Conservation (phyloP, 2,329 filamentous ascomycete genomes). For the Cladosporium sp. region DNA sequence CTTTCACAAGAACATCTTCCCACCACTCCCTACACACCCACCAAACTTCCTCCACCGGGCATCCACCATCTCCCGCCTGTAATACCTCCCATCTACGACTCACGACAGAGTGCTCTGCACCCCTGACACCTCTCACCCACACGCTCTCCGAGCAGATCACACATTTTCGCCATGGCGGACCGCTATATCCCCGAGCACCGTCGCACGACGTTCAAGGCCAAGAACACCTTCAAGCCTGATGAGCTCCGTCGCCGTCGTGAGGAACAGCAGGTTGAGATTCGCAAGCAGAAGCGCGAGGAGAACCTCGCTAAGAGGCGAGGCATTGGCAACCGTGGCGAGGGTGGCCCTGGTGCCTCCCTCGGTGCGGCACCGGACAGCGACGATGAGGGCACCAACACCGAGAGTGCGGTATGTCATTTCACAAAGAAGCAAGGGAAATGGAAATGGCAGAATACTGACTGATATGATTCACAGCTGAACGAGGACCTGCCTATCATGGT, state of each 20-base stretch:
- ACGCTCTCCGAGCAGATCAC: constrained; percentile 6
- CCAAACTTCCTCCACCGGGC: neutral
- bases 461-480: constrained; percentile 62
- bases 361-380: constrained; percentile 93
- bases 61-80: too few species aligned
- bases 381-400: constrained; percentile 90
- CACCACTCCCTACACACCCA: neutral
- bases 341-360: constrained; percentile 70
- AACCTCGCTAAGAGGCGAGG: constrained; percentile 97
- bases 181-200: constrained; percentile 99
- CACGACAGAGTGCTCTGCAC: neutral
- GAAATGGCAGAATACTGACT: constrained; percentile 14
- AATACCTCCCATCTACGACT: too few species aligned
- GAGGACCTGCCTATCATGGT: constrained; percentile 99
- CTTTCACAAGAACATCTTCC: neutral
- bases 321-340: constrained; percentile 69
- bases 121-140: neutral
- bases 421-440: neutral
- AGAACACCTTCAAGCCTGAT: constrained; percentile 98
- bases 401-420: constrained; percentile 73
- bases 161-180: constrained; percentile 71
- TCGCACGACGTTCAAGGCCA: constrained; percentile 98
- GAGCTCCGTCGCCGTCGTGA: constrained; percentile 97
- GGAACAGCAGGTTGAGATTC: constrained; percentile 98
- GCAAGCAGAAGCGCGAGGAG: constrained; percentile 97